Evolutionary conservation across 345 rosid species (phyloP).

Genomic region (Hibiscus mutabilis): DNA sequence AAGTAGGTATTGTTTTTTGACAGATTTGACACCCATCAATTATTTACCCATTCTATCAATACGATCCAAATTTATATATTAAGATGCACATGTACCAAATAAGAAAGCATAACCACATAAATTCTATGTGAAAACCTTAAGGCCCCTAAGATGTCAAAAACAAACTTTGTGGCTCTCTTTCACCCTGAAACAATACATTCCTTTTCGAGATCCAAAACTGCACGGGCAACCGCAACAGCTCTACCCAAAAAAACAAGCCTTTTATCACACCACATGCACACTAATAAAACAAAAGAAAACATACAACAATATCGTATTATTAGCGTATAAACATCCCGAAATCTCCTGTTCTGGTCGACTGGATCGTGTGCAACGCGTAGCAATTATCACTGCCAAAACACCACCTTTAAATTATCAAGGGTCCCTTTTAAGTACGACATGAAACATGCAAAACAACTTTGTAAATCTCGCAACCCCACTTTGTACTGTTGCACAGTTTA

Average conservation of each 20-base stretch:
- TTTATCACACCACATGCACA: background rate
- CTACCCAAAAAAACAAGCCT: background rate
- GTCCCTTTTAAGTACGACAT: background rate
- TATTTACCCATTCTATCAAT: no score
- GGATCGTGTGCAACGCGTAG: constrained; percentile 20
- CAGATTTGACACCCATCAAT: no score
- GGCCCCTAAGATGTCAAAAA: background rate
- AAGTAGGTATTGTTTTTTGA: no score
- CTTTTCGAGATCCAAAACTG: constrained; percentile 19
- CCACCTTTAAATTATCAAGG: background rate
- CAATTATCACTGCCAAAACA: constrained; percentile 12
- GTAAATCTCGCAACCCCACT: background rate
- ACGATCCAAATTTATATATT: no score
- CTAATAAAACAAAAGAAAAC: background rate
- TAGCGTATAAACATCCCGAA: background rate
- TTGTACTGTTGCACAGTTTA: background rate
- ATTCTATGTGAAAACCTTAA: background rate
- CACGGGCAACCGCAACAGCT: constrained; percentile 16
- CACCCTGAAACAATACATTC: background rate
- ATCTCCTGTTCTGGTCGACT: background rate
- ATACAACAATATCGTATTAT: background rate
- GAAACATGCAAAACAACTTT: background rate
- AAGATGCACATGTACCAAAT: no score
- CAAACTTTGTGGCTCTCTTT: background rate
- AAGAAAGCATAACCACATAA: no score